phyloP scores from a whole-genome alignment of 148 eudicot genomes.

The Rhododendron ovatum region DNA sequence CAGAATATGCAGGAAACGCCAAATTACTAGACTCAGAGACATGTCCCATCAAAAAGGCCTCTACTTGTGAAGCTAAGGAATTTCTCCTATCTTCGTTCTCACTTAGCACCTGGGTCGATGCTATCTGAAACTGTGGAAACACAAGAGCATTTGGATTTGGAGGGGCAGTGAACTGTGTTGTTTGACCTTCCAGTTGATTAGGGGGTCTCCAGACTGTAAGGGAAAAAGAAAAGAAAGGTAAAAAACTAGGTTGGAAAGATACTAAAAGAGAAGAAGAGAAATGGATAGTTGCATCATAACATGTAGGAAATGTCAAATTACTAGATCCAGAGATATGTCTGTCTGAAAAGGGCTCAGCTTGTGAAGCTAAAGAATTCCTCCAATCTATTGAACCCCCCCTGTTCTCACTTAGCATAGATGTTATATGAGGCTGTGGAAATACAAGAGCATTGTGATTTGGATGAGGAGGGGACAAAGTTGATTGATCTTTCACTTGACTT shows the following conservation, averaged over 20 bases:
- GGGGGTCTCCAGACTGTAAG: no score
- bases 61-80: no score
- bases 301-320: not conserved
- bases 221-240: no score
- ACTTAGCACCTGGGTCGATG: no score
- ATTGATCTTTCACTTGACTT: not conserved
- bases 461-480: not conserved
- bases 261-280: no score
- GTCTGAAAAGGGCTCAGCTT: not conserved
- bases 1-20: no score
- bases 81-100: no score
- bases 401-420: not conserved
- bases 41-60: no score
- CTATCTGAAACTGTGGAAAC: no score
- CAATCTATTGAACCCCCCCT: not conserved
- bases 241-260: no score
- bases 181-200: not conserved
- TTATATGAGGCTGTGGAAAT: not conserved
- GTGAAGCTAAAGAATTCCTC: not conserved
- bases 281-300: not conserved
- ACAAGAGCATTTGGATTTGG: not conserved
- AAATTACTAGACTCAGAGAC: no score
- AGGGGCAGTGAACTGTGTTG: not conserved
- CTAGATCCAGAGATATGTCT: not conserved
- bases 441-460: not conserved